These are phyloP conservation scores for Nicotiana attenuata DNA, from an alignment of 257 asterid genomes.

Conservation along the genomic window DNA sequence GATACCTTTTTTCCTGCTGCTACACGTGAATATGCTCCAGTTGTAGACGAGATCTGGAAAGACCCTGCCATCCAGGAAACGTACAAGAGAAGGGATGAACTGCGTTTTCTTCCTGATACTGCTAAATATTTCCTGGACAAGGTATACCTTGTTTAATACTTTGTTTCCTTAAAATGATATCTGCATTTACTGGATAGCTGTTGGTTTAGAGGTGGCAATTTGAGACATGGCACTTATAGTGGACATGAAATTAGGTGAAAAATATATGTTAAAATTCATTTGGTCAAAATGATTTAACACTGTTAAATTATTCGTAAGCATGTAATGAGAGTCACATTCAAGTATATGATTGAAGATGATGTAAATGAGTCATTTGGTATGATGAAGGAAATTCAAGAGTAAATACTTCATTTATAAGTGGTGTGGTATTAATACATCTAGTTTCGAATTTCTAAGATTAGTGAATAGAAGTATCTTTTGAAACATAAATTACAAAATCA, in stretches of 20 bases:
- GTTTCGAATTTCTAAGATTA: neutral
- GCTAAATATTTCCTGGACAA: constrained; percentile 60
- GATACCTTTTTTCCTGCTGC: constrained; percentile 44
- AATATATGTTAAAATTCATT: neutral
- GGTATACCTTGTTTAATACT: constrained; percentile 26
- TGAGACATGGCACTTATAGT: neutral
- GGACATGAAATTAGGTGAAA: neutral
- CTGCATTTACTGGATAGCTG: neutral
- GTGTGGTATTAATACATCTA: neutral
- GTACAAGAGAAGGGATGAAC: constrained; percentile 55
- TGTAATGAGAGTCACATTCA: neutral
- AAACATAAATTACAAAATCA: neutral
- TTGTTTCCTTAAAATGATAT: neutral
- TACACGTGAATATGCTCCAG: constrained; percentile 52
- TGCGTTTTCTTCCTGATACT: constrained; percentile 43
- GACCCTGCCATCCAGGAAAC: constrained; percentile 74
- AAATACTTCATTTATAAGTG: neutral
- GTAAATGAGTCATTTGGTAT: neutral
- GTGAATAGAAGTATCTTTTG: neutral
- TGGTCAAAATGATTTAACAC: neutral
- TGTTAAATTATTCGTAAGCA: neutral
- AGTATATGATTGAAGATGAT: neutral
- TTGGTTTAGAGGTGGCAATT: neutral
- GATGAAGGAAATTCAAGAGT: neutral
- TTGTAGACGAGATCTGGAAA: constrained; percentile 58